Evolutionary conservation across 2,329 filamentous ascomycete genomes (phyloP).

Genomic region (Chaetomiaceae sp.): DNA sequence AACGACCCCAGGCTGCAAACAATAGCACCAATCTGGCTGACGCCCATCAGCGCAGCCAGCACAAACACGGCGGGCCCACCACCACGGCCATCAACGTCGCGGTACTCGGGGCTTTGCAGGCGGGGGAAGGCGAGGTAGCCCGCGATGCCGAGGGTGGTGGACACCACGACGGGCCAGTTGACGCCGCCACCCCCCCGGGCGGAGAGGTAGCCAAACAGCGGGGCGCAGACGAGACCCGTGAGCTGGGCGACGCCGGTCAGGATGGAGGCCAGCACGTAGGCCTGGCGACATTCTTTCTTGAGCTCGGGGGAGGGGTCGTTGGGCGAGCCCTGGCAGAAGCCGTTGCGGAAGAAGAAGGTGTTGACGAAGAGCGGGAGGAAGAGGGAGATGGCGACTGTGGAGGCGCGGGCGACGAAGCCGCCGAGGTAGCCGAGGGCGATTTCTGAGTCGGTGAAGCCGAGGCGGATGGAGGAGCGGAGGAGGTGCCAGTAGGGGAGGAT

Average conservation of each 20-base stretch:
- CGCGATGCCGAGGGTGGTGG: constrained; percentile 67
- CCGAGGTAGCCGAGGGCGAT: constrained; percentile 88
- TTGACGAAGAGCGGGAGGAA: constrained; percentile 94
- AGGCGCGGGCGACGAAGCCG: constrained; percentile 90
- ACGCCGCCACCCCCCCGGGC: constrained; percentile 49
- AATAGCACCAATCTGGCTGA: constrained; percentile 94
- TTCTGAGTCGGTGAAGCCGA: constrained; percentile 70
- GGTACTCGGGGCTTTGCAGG: constrained; percentile 72
- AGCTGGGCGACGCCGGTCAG: constrained; percentile 87
- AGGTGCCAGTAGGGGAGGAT: constrained; percentile 56
- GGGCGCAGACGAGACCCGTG: constrained; percentile 77
- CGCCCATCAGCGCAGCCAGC: constrained; percentile 73
- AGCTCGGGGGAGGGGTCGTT: constrained; percentile 65
- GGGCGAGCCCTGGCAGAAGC: constrained; percentile 67
- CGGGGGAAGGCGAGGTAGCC: constrained; percentile 74
- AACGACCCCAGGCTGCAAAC: constrained; percentile 91
- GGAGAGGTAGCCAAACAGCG: constrained; percentile 81
- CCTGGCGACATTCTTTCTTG: constrained; percentile 77
- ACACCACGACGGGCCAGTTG: constrained; percentile 69
- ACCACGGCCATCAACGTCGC: constrained; percentile 57
- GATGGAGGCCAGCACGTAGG: constrained; percentile 83
- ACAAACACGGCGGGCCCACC: constrained; percentile 67
- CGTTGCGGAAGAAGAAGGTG: constrained; percentile 77
- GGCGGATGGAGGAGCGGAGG: constrained; percentile 56
- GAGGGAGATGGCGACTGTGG: constrained; percentile 88